phyloP scores from a whole-genome alignment of 352 stramenopile species.

The Pilasporangium apinafurcum region DNA sequence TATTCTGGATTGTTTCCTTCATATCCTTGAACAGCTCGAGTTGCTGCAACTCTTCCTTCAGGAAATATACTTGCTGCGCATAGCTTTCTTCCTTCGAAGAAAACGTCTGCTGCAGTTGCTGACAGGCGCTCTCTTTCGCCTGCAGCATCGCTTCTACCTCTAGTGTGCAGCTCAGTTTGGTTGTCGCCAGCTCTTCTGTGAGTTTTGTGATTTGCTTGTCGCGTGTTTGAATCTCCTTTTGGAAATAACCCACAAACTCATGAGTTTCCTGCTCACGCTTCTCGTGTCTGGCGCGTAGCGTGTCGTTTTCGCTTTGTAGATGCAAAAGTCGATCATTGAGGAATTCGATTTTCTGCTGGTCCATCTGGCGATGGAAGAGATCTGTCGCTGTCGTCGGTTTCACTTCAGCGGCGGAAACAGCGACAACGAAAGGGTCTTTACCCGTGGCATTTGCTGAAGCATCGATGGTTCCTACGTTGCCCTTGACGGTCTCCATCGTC shows the following conservation, averaged over 20 bases:
- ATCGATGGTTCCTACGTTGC: not conserved
- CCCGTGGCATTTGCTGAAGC: not conserved
- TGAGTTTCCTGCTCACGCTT: slow-evolving; percentile 91
- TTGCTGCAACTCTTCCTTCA: slow-evolving; percentile 62
- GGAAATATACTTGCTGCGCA: slow-evolving; percentile 46
- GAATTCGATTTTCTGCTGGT: slow-evolving; percentile 50
- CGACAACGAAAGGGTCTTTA: not conserved
- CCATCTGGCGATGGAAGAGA: slow-evolving; percentile 64
- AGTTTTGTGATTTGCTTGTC: slow-evolving; percentile 74
- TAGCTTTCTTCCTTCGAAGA: slow-evolving; percentile 43
- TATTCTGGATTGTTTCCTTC: slow-evolving; percentile 49
- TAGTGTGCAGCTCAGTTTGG: slow-evolving; percentile 51
- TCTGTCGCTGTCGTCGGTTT: slow-evolving; percentile 25
- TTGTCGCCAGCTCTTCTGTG: slow-evolving; percentile 71
- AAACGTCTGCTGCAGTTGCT: slow-evolving; percentile 39
- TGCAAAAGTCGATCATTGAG: slow-evolving; percentile 55
- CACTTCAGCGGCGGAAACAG: not conserved
- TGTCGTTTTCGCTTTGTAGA: slow-evolving; percentile 76
- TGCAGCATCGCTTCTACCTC: slow-evolving; percentile 47
- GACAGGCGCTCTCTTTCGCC: slow-evolving; percentile 31
- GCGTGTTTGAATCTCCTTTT: slow-evolving; percentile 86
- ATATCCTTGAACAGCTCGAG: slow-evolving; percentile 64
- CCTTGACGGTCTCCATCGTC: slow-evolving; percentile 4
- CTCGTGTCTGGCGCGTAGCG: slow-evolving; percentile 62
- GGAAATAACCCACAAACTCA: slow-evolving; percentile 94